Base-by-base conservation (phyloP, 192 early-diverging fungal genomes). In the Gryganskiella cystojenkinii region DNA sequence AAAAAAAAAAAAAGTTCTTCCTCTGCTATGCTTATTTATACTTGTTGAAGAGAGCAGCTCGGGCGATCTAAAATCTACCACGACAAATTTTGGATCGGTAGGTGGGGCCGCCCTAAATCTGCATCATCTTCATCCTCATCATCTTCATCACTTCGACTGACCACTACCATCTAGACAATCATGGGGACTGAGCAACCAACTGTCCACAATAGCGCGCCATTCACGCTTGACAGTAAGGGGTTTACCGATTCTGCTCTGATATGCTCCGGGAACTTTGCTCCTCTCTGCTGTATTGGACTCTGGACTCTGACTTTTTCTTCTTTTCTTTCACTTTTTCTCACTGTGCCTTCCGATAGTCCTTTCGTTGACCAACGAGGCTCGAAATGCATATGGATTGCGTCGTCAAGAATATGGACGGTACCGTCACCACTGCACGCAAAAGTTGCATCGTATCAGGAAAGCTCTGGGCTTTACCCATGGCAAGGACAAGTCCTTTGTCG, bases 321-420 rank as follows among this genome's bases (percentile, higher is more conserved):
- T 46, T 37, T 24, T 52, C 3, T 15, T 17, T 14, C n/a, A n/a
- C n/a, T n/a, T 15, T 27, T 0, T 45, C 27, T 46, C 33, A 6
- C 46, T 44, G 6, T 3, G 6, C 35, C 15, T 11, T 6, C 43
- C n/a, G n/a, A 25, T 65, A 89, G 88, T 90, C 25, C 47, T 90
- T 45, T 63, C 79, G 9, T 45, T 85, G 31, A 84, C 80, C 2
- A 85, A 84, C 66, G 90, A 92, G n/a, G 86, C 86, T 13, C 82
- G 94, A 37, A 88, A 89, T 70, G 87, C 87, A 40, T 90, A 94
- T 80, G 94, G 94, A 24, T 73, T 95, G 24, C 84, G 93, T 61
- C 93, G 93, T 54, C 85, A 93, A 61, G 94, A 95, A 66, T 93
- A 94, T 57, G 79, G 88, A 27, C 88, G 92, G 11, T 95, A 95